Evolutionary conservation across 1,284 basidiomycete species (phyloP), one percentile per base, ranked within the genome.

Genomic region (Heterobasidion occidentale): DNA sequence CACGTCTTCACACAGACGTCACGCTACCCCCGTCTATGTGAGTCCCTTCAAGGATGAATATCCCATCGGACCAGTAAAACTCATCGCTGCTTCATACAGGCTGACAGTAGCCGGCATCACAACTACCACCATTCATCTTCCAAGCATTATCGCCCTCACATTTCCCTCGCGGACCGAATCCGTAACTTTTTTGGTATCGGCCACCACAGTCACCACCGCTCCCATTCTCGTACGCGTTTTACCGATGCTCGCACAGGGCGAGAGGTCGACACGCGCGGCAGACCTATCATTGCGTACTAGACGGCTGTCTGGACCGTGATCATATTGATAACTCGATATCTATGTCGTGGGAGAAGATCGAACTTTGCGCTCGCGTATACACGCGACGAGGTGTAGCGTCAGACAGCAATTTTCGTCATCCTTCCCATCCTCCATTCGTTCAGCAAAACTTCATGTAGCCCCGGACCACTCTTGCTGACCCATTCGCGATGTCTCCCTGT

Each of bases 171-270:
- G 53, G 75, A 80, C 53, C 80, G 80, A 55, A 61, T 84, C 52
- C 77, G 77, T 54, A 76, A 73, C 54, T 78, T 83, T 68, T 81
- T 84, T 61, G 80, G 81, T 44, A 68, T 82, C 36, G 75, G 75
- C 8, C 71, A 71, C 36, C 69, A 68, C 15, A 42, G 38, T n/a
- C 5, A 42, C n/a, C 38, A 42, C 38, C 38, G n/a, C 38, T 42
- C 38, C 38, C 11, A 42, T 42, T 52, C 36, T 17, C n/a, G 27
- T 33, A 62, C 68, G 42, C 67, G 69, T 34, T 83, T 79, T 63
- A 63, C 70, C 27, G 79, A 83, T 66, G 69, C 76, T 9, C 70
- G 73, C 53, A 79, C 75, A 27, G 79, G 79, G 14, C 72, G 67
- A 53, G 73, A 79, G 60, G 78, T 81, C 52, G 79, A 81, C 68